phyloP scores from a whole-genome alignment of 1,139 yeast species.

The Saccharomycopsis crataegensis region DNA sequence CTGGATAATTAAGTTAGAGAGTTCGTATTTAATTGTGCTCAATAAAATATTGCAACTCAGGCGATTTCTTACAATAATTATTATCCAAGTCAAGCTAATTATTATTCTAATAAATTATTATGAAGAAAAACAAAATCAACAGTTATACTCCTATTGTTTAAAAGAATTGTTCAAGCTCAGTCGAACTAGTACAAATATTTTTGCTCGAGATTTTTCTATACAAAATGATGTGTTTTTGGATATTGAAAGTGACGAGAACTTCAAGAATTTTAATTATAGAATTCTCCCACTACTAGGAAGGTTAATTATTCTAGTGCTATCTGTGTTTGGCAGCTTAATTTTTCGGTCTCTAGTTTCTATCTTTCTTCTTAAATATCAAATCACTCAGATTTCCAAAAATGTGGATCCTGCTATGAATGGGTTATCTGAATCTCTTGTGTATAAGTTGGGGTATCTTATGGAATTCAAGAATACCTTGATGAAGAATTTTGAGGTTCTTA shows the following conservation, averaged over 20 bases:
- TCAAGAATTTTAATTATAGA: constrained; percentile 6
- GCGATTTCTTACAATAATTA: background rate
- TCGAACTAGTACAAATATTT: background rate
- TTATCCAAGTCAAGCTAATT: constrained; percentile 1
- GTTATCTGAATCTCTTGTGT: background rate
- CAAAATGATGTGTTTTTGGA: constrained; percentile 9
- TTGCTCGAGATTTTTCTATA: background rate
- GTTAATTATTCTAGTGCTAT: background rate
- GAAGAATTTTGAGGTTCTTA: background rate
- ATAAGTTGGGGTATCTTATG: background rate
- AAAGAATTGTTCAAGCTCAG: background rate
- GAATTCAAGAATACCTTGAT: background rate
- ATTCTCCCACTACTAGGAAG: constrained; percentile 1
- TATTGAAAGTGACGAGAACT: background rate
- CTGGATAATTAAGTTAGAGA: background rate
- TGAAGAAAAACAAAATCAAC: background rate
- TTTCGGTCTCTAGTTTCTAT: background rate
- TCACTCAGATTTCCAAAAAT: background rate
- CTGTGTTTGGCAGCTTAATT: background rate
- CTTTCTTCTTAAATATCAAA: background rate
- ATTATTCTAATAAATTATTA: background rate
- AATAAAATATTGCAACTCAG: constrained; percentile 3
- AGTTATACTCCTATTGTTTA: constrained; percentile 1
- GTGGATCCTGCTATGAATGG: background rate
- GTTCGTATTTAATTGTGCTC: constrained; percentile 1